A percentile compares a stretch with the other conserved stretches of the same genome.
phyloP scores from a whole-genome alignment of 495 filamentous ascomycete genomes.

The Umbilicaria muhlenbergii region DNA sequence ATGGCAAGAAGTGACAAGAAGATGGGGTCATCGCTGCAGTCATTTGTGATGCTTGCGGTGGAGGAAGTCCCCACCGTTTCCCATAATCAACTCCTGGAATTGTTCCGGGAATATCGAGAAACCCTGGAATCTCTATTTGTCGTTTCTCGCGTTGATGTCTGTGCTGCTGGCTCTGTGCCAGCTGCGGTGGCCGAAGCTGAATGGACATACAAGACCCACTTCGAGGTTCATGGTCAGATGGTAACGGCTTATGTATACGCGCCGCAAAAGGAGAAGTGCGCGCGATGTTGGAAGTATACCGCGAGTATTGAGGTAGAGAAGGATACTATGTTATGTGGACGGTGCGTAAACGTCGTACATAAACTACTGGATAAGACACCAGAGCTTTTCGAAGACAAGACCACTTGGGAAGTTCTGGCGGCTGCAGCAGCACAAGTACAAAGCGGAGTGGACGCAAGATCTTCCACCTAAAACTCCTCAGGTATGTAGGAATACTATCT shows the following conservation, averaged over 20 bases:
- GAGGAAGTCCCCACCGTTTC: constrained; percentile 9
- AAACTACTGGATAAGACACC: constrained; percentile 15
- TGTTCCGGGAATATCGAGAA: constrained; percentile 37
- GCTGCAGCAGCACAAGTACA: neutral
- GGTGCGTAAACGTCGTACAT: constrained; percentile 55
- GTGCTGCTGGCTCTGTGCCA: constrained; percentile 16
- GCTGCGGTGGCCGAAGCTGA: constrained; percentile 17
- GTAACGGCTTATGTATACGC: constrained; percentile 46
- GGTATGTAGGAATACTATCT: no score
- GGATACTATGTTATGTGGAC: constrained; percentile 49
- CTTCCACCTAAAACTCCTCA: neutral
- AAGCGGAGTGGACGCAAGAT: neutral
- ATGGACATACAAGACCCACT: constrained; percentile 40
- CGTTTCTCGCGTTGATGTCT: constrained; percentile 49
- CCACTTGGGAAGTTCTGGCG: no score
- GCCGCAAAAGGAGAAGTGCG: constrained; percentile 58
- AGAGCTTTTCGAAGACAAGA: constrained; percentile 1
- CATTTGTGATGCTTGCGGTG: constrained; percentile 39
- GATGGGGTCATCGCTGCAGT: constrained; percentile 61
- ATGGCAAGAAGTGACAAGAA: constrained; percentile 43
- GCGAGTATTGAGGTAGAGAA: constrained; percentile 25
- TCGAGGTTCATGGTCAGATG: constrained; percentile 31
- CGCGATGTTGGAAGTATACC: constrained; percentile 76
- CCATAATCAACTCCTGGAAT: neutral
- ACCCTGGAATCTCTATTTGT: constrained; percentile 66